A percentile compares a stretch with the other conserved stretches of the same genome.
Conservation (phyloP, 805 yeast species). For the Nakazawaea populi region DNA sequence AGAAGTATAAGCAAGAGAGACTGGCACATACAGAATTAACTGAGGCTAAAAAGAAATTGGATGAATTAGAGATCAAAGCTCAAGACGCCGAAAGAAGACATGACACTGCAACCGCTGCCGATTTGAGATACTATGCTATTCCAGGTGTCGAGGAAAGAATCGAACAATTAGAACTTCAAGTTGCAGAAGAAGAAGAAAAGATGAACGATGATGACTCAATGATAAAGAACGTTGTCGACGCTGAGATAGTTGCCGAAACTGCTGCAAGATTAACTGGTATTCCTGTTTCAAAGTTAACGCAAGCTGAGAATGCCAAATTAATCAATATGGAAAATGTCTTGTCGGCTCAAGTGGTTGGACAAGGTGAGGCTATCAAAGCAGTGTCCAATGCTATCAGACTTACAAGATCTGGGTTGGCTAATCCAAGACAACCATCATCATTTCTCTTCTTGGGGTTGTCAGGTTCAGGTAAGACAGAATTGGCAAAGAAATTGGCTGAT, state of each 20-base stretch:
- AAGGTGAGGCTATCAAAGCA: constrained; percentile 91
- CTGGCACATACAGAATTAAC: constrained; percentile 89
- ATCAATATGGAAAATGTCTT: constrained; percentile 91
- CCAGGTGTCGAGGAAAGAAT: constrained; percentile 84
- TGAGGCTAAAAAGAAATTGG: constrained; percentile 81
- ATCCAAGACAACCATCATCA: constrained; percentile 95
- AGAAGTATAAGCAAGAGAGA: constrained; percentile 79
- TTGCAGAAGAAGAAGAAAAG: constrained; percentile 67
- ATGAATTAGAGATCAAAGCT: constrained; percentile 90
- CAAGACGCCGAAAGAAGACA: constrained; percentile 95
- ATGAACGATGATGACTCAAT: constrained; percentile 44
- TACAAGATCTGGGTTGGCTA: constrained; percentile 89
- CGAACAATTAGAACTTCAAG: constrained; percentile 64
- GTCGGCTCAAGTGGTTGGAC: constrained; percentile 85
- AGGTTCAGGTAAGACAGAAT: constrained; percentile 97
- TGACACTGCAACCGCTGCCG: constrained; percentile 93
- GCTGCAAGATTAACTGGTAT: constrained; percentile 96
- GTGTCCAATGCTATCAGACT: constrained; percentile 93
- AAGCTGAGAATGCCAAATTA: constrained; percentile 90
- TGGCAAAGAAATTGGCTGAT: constrained; percentile 95
- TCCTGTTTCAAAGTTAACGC: constrained; percentile 90
- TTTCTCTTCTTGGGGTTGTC: constrained; percentile 92
- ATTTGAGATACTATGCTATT: constrained; percentile 92
- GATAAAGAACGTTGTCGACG: constrained; percentile 84
- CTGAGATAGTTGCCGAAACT: constrained; percentile 90